Evolutionary conservation across 768 basidiomycete species (phyloP).

Genomic region (Lactarius hatsudake): DNA sequence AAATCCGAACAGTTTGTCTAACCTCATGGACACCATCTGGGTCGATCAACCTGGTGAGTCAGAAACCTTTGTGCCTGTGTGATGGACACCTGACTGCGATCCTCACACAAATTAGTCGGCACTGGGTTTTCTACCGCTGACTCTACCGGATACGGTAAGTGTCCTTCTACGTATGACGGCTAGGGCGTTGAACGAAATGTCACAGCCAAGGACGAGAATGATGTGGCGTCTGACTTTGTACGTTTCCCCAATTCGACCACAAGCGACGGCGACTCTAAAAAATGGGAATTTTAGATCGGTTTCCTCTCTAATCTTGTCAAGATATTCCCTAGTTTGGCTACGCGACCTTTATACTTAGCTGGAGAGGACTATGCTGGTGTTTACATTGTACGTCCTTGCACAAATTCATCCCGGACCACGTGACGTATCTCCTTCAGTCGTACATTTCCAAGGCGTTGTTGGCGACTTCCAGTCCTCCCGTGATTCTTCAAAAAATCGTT

Average conservation of each 20-base stretch:
- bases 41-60: constrained; percentile 60
- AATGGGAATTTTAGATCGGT: constrained; percentile 49
- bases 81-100: neutral
- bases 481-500: constrained; percentile 62
- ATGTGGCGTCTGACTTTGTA: constrained; percentile 25
- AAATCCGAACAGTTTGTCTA: constrained; percentile 59
- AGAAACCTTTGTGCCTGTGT: neutral
- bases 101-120: constrained; percentile 38
- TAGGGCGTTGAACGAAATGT: neutral
- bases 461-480: constrained; percentile 57
- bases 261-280: neutral
- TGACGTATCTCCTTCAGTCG: constrained; percentile 43
- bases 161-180: neutral
- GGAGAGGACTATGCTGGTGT: constrained; percentile 77
- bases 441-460: constrained; percentile 77
- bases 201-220: constrained; percentile 39
- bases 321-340: constrained; percentile 67
- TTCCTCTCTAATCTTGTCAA: constrained; percentile 70
- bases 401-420: neutral
- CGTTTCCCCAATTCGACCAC: neutral
- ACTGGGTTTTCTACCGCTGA: constrained; percentile 66
- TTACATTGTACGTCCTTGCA: constrained; percentile 51
- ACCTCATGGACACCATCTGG: constrained; percentile 66
- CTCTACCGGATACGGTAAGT: constrained; percentile 54
- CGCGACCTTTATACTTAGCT: constrained; percentile 62